Percentiles rank a stretch among this genome's conserved stretches.
phyloP scores from a whole-genome alignment of 2,329 filamentous ascomycete genomes.

The Chaetomiaceae sp. region DNA sequence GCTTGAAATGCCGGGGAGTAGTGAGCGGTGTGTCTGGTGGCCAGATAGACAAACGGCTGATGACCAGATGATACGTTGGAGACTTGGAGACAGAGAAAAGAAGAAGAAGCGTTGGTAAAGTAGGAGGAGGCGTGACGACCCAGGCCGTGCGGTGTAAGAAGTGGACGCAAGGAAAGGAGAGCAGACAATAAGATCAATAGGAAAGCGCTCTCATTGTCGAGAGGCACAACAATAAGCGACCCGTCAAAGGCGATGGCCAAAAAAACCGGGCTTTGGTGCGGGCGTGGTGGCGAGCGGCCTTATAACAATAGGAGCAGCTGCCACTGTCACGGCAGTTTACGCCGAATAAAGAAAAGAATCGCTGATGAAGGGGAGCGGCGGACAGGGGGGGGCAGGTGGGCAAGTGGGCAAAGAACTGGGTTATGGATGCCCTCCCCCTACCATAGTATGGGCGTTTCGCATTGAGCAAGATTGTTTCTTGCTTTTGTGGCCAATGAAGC shows the following conservation, averaged over 20 bases:
- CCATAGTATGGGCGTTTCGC: conserved; percentile 25
- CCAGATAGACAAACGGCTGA: conserved; percentile 6
- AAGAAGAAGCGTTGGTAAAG: background rate
- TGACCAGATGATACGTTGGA: conserved; percentile 5
- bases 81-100: too few relatives aligned
- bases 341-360: conserved; percentile 11
- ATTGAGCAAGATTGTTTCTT: conserved; percentile 23
- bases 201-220: conserved; percentile 22
- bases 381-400: conserved; percentile 5
- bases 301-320: conserved; percentile 19
- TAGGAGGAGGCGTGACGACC: conserved; percentile 6
- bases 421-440: conserved; percentile 11
- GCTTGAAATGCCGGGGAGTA: conserved; percentile 3
- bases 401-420: conserved; percentile 18
- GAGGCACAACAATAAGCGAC: conserved; percentile 17
- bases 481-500: conserved; percentile 27
- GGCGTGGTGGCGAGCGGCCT: conserved; percentile 13
- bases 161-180: conserved; percentile 9
- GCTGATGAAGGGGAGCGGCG: background rate
- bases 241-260: conserved; percentile 17
- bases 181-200: conserved; percentile 20
- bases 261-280: background rate
- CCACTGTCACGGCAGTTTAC: conserved; percentile 1
- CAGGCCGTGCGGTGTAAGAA: conserved; percentile 14
- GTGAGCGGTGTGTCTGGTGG: conserved; percentile 14